phyloP scores from a whole-genome alignment of 139 green algal genomes.

The Chlorella vulgaris region DNA sequence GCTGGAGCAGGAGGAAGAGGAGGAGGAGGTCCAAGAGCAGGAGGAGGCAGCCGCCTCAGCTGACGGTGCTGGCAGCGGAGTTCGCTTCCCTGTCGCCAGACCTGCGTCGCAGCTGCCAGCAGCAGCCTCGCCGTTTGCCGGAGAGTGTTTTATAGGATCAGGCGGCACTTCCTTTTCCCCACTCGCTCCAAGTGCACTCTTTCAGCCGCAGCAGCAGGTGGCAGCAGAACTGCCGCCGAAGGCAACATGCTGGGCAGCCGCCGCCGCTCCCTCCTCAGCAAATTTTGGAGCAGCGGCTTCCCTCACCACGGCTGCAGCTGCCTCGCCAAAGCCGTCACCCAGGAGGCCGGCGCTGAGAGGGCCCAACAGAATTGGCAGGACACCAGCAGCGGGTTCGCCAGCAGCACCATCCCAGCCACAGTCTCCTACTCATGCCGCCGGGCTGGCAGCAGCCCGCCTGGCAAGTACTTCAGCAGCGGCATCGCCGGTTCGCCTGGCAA shows the following conservation, averaged over 20 bases:
- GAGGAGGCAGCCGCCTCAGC: not conserved
- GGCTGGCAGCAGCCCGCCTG: too few relatives aligned
- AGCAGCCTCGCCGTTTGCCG: conserved; percentile 12
- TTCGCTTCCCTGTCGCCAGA: not conserved
- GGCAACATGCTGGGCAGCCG: not conserved
- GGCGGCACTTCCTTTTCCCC: not conserved
- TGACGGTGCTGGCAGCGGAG: not conserved
- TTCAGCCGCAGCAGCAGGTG: not conserved
- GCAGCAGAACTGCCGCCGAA: too few relatives aligned
- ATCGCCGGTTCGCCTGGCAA: too few relatives aligned
- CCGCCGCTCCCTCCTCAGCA: not conserved
- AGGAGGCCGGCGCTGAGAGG: too few relatives aligned
- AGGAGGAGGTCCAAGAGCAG: not conserved
- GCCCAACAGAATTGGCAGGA: too few relatives aligned
- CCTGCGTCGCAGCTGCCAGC: not conserved
- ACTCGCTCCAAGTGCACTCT: not conserved
- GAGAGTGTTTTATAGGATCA: not conserved
- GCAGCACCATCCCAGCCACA: too few relatives aligned
- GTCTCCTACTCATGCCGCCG: too few relatives aligned
- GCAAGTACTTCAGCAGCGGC: too few relatives aligned
- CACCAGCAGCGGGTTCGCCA: too few relatives aligned
- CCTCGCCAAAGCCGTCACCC: too few relatives aligned
- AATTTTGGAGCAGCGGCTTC: not conserved
- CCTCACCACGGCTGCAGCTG: too few relatives aligned
- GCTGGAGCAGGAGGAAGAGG: not conserved